These are phyloP conservation scores for Gelatoporia subvermispora DNA, from an alignment of 768 basidiomycete genomes.

Conservation along the genomic window DNA sequence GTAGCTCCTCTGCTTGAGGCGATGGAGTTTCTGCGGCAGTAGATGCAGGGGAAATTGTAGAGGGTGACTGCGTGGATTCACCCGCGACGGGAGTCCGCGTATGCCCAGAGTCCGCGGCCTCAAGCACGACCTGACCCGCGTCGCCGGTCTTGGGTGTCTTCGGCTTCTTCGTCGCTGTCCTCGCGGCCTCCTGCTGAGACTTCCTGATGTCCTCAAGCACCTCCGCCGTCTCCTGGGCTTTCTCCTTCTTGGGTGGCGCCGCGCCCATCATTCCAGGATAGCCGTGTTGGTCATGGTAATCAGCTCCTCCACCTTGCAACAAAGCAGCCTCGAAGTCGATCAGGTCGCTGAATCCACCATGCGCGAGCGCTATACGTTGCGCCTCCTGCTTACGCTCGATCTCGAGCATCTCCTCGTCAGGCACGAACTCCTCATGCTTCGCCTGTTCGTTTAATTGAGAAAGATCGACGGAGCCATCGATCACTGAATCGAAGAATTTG, in stretches of 20 bases:
- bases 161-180: slow-evolving; percentile 12
- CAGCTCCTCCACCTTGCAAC: slow-evolving; percentile 34
- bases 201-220: slow-evolving; percentile 23
- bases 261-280: slow-evolving; percentile 41
- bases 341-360: slow-evolving; percentile 45
- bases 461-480: slow-evolving; percentile 65
- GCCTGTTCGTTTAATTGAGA: slow-evolving; percentile 33
- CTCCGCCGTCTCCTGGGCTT: slow-evolving; percentile 17
- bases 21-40: background rate
- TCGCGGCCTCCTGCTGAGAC: slow-evolving; percentile 20
- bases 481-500: slow-evolving; percentile 66
- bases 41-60: slow-evolving; percentile 1
- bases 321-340: slow-evolving; percentile 51
- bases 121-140: slow-evolving; percentile 17
- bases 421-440: slow-evolving; percentile 36
- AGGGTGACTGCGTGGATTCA: slow-evolving; percentile 8
- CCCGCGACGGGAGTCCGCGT: slow-evolving; percentile 15
- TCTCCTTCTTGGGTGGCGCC: slow-evolving; percentile 26
- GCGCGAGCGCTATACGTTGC: slow-evolving; percentile 45
- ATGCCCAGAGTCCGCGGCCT: slow-evolving; percentile 14
- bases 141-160: slow-evolving; percentile 22
- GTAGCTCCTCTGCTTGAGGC: too few relatives aligned
- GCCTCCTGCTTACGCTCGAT: slow-evolving; percentile 48
- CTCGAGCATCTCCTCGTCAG: slow-evolving; percentile 38
- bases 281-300: slow-evolving; percentile 41